Evolutionary conservation across 2,329 filamentous ascomycete species (phyloP).

Genomic region (Stagonosporopsis rhizophila): DNA sequence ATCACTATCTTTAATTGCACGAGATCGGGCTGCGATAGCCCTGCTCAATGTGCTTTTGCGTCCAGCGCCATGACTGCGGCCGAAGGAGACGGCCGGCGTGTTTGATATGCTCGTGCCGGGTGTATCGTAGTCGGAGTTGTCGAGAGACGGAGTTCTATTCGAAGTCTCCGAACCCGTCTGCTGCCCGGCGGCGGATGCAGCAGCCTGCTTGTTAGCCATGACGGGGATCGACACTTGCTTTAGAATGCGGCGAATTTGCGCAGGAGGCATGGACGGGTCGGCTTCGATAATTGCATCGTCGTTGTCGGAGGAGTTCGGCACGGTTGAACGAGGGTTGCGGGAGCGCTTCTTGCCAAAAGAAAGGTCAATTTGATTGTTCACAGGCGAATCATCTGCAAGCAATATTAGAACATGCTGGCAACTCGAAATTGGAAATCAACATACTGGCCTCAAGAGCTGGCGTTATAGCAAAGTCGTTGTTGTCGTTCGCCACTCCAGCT

Average conservation of each 20-base stretch:
- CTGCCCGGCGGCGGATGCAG: constrained; percentile 16
- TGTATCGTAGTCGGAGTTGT: constrained; percentile 63
- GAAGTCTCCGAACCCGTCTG: constrained; percentile 34
- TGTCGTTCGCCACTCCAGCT: constrained; percentile 18
- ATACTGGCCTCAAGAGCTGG: constrained; percentile 2
- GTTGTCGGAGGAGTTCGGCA: constrained; percentile 44
- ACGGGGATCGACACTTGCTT: constrained; percentile 44
- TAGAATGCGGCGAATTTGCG: constrained; percentile 33
- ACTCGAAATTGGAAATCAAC: neutral
- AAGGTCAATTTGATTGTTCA: constrained; percentile 4
- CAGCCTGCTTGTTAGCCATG: constrained; percentile 24
- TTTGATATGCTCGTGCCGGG: constrained; percentile 66
- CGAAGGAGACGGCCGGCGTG: constrained; percentile 59
- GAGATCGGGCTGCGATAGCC: constrained; percentile 29
- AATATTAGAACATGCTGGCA: neutral
- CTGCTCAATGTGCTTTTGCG: constrained; percentile 32
- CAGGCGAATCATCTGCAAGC: constrained; percentile 6
- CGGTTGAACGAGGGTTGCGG: constrained; percentile 33
- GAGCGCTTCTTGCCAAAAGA: constrained; percentile 23
- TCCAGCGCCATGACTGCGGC: constrained; percentile 31
- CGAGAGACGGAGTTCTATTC: constrained; percentile 41
- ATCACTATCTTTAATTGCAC: constrained; percentile 33
- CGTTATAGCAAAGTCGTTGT: constrained; percentile 8
- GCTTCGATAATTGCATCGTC: constrained; percentile 31
- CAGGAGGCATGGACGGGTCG: constrained; percentile 9